phyloP scores from a whole-genome alignment of 1,139 yeast genomes.

The Geotrichum cucujoidarum region DNA sequence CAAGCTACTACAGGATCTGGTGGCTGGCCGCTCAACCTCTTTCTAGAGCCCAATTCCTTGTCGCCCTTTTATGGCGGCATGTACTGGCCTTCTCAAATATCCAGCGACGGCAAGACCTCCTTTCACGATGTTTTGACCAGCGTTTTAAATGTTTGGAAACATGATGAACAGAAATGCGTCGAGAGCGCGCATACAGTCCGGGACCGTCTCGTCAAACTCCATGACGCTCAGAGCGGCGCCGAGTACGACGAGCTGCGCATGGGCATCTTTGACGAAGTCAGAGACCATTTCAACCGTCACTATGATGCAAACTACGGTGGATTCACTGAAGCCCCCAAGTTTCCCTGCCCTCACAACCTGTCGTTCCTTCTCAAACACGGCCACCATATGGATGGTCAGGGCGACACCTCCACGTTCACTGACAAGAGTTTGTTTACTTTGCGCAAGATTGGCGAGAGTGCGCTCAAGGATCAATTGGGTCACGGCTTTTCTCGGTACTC shows the following conservation, averaged over 20 bases:
- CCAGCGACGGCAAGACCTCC: slow-evolving; percentile 14
- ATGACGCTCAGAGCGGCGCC: slow-evolving; percentile 30
- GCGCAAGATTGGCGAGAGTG: slow-evolving; percentile 34
- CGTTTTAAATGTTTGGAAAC: slow-evolving; percentile 32
- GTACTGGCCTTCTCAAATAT: slow-evolving; percentile 35
- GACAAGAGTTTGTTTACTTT: slow-evolving; percentile 27
- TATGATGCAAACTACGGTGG: slow-evolving; percentile 36
- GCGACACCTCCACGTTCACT: neutral
- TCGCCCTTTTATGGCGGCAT: slow-evolving; percentile 40
- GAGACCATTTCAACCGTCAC: slow-evolving; percentile 29
- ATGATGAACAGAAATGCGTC: slow-evolving; percentile 28
- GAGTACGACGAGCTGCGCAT: slow-evolving; percentile 24
- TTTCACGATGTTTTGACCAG: slow-evolving; percentile 28
- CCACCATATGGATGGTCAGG: slow-evolving; percentile 14
- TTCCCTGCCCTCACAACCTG: slow-evolving; percentile 36
- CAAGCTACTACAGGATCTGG: slow-evolving; percentile 39
- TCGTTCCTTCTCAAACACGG: slow-evolving; percentile 30
- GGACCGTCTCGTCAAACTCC: slow-evolving; percentile 25
- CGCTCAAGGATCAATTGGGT: slow-evolving; percentile 40
- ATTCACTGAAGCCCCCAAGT: slow-evolving; percentile 38
- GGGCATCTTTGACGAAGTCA: slow-evolving; percentile 26
- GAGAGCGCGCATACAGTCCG: slow-evolving; percentile 28
- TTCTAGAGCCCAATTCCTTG: slow-evolving; percentile 36
- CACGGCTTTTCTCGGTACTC: slow-evolving; percentile 40
- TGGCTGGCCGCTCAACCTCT: slow-evolving; percentile 43